Evolutionary conservation across 2,329 filamentous ascomycete species (phyloP).

Genomic region (Fusarium sp.): DNA sequence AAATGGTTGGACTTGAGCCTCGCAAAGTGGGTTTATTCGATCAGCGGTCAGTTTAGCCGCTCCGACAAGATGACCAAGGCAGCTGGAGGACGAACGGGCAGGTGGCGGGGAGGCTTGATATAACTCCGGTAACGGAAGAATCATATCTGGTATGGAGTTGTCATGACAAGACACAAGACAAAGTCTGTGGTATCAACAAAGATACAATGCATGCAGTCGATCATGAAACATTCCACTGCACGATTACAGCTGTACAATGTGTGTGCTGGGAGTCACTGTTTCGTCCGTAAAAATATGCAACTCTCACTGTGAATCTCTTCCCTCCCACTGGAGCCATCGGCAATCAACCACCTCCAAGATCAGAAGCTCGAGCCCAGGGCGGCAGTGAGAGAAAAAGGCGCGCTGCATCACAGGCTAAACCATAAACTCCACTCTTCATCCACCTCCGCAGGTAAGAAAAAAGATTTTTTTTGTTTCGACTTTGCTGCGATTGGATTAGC

Average conservation of each 20-base stretch:
- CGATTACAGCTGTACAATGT: slow-evolving; percentile 13
- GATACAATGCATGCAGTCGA: background rate
- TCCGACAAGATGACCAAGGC: slow-evolving; percentile 17
- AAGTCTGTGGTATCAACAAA: slow-evolving; percentile 1
- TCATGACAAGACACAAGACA: slow-evolving; percentile 37
- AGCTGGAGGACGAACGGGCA: slow-evolving; percentile 2
- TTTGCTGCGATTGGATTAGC: slow-evolving; percentile 29
- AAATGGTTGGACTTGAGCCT: slow-evolving; percentile 37
- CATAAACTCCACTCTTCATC: slow-evolving; percentile 33
- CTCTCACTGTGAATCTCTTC: slow-evolving; percentile 4
- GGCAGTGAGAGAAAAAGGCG: slow-evolving; percentile 31
- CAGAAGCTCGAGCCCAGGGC: slow-evolving; percentile 24
- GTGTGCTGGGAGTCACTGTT: background rate
- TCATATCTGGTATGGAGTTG: slow-evolving; percentile 27
- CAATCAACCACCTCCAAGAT: slow-evolving; percentile 22
- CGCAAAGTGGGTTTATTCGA: slow-evolving; percentile 37
- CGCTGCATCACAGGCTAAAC: slow-evolving; percentile 26
- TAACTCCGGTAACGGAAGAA: slow-evolving; percentile 16
- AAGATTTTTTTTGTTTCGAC: slow-evolving; percentile 34
- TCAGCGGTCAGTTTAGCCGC: slow-evolving; percentile 45
- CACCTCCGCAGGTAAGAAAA: slow-evolving; percentile 28
- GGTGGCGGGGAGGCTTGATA: slow-evolving; percentile 20
- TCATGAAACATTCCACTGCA: slow-evolving; percentile 6
- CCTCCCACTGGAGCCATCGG: background rate
- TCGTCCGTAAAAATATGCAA: background rate